Evolutionary conservation across 2,329 filamentous ascomycete genomes (phyloP).

Genomic region (Claviceps lovelessii): DNA sequence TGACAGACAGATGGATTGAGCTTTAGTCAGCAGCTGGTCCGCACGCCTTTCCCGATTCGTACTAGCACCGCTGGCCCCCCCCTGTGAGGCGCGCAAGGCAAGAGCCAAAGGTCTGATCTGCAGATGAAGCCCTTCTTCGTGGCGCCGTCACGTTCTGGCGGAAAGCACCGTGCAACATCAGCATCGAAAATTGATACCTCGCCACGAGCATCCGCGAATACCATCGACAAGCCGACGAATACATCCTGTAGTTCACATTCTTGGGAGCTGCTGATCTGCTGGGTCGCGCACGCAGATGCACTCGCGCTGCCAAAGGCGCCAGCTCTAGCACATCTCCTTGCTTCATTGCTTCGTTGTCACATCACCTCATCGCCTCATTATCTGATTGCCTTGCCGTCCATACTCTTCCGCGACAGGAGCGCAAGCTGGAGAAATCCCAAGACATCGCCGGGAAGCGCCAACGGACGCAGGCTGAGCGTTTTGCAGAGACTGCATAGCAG

Average conservation of each 20-base stretch:
- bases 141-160: constrained; percentile 1
- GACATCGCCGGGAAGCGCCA: neutral
- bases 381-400: neutral
- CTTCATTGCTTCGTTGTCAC: neutral
- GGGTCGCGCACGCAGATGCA: constrained; percentile 17
- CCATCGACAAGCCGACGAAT: neutral
- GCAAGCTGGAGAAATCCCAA: neutral
- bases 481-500: neutral
- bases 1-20: constrained; percentile 9
- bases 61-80: neutral
- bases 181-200: neutral
- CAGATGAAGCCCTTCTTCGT: neutral
- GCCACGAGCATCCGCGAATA: constrained; percentile 1
- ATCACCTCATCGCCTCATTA: neutral
- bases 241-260: neutral
- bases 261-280: constrained; percentile 8
- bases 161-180: neutral
- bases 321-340: constrained; percentile 11
- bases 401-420: neutral
- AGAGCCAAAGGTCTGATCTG: neutral
- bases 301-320: constrained; percentile 19
- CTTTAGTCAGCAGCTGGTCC: neutral
- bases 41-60: neutral
- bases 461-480: neutral
- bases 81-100: neutral